phyloP scores from a whole-genome alignment of 1,139 yeast genomes.

The Suhomyces taliae region DNA sequence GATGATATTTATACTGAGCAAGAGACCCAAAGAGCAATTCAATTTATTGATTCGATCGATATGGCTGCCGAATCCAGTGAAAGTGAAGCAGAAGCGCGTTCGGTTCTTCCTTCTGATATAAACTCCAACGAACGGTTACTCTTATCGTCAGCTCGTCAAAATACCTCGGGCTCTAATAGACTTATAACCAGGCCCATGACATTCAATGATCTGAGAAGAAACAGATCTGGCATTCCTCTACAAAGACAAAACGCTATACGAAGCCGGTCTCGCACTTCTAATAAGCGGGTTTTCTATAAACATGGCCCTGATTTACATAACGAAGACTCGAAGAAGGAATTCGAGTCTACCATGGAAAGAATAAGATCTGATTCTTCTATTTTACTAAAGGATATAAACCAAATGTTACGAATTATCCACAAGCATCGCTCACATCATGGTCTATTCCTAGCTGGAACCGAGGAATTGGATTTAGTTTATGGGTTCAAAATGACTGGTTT shows the following conservation, averaged over 20 bases:
- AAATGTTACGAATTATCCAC: neutral
- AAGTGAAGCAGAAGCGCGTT: conserved; percentile 5
- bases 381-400: conserved; percentile 1
- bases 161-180: conserved; percentile 12
- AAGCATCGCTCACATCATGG: neutral
- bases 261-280: conserved; percentile 2
- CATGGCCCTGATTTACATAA: neutral
- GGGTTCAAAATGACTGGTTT: conserved; percentile 8
- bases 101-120: conserved; percentile 1
- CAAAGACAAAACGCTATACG: conserved; percentile 19
- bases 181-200: conserved; percentile 9
- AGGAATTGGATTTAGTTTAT: conserved; percentile 2
- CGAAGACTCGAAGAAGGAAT: conserved; percentile 5
- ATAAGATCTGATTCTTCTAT: conserved; percentile 3
- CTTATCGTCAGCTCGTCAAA: conserved; percentile 31
- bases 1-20: conserved; percentile 6
- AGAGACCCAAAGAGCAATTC: conserved; percentile 10
- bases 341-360: conserved; percentile 5
- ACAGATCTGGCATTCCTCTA: conserved; percentile 12
- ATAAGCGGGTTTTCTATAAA: conserved; percentile 8
- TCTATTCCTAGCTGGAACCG: conserved; percentile 1
- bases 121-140: conserved; percentile 24
- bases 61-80: conserved; percentile 8
- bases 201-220: neutral
- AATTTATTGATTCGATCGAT: conserved; percentile 11